These are phyloP conservation scores for Solanum corneliomulleri DNA, from an alignment of 257 asterid genomes.

Conservation along the genomic window DNA sequence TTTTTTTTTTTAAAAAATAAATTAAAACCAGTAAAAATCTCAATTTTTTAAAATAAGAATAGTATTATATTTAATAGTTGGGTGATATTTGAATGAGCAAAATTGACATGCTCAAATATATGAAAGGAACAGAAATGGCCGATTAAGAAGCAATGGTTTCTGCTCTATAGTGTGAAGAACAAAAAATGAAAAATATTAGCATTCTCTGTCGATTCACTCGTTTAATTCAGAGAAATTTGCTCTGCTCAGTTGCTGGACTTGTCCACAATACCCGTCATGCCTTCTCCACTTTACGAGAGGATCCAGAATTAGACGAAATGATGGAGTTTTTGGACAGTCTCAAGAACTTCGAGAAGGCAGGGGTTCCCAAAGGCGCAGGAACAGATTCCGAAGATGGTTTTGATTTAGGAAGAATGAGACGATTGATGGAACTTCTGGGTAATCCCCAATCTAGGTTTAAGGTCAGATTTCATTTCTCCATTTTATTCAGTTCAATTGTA, in stretches of 20 bases:
- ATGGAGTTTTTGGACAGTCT: conserved; percentile 56
- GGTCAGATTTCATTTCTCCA: conserved; percentile 24
- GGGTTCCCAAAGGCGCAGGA: conserved; percentile 84
- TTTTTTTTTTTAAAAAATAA: too few relatives aligned
- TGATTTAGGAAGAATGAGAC: conserved; percentile 82
- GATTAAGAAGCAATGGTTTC: neutral
- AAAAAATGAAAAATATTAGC: neutral
- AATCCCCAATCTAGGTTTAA: conserved; percentile 77
- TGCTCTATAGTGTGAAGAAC: neutral
- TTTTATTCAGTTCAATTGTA: neutral
- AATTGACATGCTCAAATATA: too few relatives aligned
- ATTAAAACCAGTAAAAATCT: too few relatives aligned
- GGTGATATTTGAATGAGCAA: too few relatives aligned
- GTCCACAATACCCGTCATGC: conserved; percentile 8
- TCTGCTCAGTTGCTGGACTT: neutral
- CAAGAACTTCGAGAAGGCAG: conserved; percentile 71
- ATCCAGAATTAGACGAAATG: conserved; percentile 37
- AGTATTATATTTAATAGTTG: too few relatives aligned
- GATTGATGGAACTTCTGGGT: conserved; percentile 57
- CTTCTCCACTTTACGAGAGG: conserved; percentile 28
- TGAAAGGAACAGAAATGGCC: too few relatives aligned
- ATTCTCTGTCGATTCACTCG: neutral
- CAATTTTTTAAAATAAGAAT: too few relatives aligned
- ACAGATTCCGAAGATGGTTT: conserved; percentile 76
- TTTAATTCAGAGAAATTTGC: conserved; percentile 2